phyloP scores from a whole-genome alignment of 1,284 basidiomycete genomes.

The Caloboletus firmus region DNA sequence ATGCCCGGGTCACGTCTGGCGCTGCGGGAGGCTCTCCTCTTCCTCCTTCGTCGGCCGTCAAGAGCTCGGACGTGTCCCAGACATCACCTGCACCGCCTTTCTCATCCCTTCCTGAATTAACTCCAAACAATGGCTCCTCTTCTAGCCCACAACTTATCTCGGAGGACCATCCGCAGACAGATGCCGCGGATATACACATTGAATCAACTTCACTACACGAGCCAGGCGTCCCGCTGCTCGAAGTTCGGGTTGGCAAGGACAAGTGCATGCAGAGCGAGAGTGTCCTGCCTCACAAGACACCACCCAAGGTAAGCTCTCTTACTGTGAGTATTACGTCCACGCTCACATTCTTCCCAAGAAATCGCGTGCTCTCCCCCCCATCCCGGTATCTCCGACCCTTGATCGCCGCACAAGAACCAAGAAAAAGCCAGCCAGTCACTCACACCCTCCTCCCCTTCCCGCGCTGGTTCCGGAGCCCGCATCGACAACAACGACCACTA shows the following conservation, averaged over 20 bases:
- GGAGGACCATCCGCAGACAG: slow-evolving; percentile 26
- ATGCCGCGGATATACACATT: slow-evolving; percentile 16
- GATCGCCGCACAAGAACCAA: slow-evolving; percentile 38
- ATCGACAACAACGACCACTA: background rate
- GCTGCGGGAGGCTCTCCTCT: slow-evolving; percentile 15
- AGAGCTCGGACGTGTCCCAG: slow-evolving; percentile 22
- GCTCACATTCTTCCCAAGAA: slow-evolving; percentile 28
- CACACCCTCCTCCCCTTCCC: slow-evolving; percentile 32
- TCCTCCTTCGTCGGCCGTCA: slow-evolving; percentile 32
- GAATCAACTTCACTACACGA: slow-evolving; percentile 18
- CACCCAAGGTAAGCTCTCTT: slow-evolving; percentile 26
- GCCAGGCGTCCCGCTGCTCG: slow-evolving; percentile 9
- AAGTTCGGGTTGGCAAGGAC: slow-evolving; percentile 12
- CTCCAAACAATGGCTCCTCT: slow-evolving; percentile 62
- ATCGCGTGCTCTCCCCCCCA: slow-evolving; percentile 37
- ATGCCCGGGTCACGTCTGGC: slow-evolving; percentile 35
- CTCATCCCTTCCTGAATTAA: slow-evolving; percentile 56
- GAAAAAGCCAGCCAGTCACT: slow-evolving; percentile 32
- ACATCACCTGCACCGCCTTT: slow-evolving; percentile 32
- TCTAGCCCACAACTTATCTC: slow-evolving; percentile 61
- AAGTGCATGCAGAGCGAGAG: slow-evolving; percentile 20
- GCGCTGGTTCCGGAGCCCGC: slow-evolving; percentile 21
- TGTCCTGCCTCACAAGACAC: slow-evolving; percentile 19
- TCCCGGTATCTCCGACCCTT: slow-evolving; percentile 54
- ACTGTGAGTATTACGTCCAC: background rate